Conservation (phyloP, 176 grass and related monocot genomes). For the Triticum urartu region DNA sequence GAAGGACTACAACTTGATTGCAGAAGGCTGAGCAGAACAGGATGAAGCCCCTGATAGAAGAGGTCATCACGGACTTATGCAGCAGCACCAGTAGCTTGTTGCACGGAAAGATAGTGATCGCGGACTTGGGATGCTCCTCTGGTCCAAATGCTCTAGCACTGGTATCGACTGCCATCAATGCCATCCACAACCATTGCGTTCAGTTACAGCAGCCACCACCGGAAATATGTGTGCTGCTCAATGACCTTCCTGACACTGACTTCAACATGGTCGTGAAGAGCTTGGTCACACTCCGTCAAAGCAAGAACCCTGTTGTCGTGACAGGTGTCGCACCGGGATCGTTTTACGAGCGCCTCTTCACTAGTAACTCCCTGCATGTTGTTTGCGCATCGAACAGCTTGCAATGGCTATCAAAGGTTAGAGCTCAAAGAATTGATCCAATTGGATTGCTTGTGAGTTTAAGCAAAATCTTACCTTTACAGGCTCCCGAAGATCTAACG, state of each 20-base stretch:
- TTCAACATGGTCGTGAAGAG: neutral
- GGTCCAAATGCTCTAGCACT: slow-evolving; percentile 19
- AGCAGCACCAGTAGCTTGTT: neutral
- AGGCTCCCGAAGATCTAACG: neutral
- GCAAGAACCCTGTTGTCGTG: neutral
- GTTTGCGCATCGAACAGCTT: slow-evolving; percentile 6
- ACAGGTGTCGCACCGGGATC: slow-evolving; percentile 22
- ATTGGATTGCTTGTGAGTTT: neutral
- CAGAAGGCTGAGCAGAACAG: neutral
- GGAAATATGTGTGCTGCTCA: neutral
- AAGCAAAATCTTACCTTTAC: neutral
- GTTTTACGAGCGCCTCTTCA: slow-evolving; percentile 19
- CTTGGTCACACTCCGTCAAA: neutral
- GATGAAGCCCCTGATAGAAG: slow-evolving; percentile 27
- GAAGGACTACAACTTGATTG: neutral
- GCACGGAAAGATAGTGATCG: neutral
- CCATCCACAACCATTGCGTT: neutral
- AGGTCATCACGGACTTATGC: neutral
- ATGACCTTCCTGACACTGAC: neutral
- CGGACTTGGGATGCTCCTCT: slow-evolving; percentile 26
- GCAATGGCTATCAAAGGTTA: slow-evolving; percentile 30
- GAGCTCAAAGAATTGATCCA: neutral
- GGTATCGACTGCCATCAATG: neutral
- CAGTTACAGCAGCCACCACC: neutral
- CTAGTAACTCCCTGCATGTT: neutral